A percentile compares a stretch with the other conserved stretches of the same genome.
Conservation (phyloP, 768 basidiomycete species). For the Rossbeevera mucosa region DNA sequence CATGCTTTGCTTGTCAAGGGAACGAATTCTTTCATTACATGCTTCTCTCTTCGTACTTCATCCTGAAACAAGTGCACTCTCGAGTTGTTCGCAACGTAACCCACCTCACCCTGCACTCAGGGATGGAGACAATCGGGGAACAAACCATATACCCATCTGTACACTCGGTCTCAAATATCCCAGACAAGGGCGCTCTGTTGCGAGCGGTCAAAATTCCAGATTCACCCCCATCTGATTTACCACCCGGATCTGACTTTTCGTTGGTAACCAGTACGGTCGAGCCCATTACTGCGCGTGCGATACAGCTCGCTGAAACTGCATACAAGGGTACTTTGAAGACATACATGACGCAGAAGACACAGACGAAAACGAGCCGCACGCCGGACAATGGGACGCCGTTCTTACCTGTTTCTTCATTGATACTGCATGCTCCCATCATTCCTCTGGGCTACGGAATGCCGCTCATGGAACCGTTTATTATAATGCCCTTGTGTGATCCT, state of each 20-base stretch:
- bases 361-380: constrained; percentile 57
- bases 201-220: constrained; percentile 75
- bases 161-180: constrained; percentile 87
- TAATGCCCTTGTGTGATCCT: constrained; percentile 85
- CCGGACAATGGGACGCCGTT: constrained; percentile 82
- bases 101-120: constrained; percentile 12
- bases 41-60: constrained; percentile 84
- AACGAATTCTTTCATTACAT: constrained; percentile 97
- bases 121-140: constrained; percentile 62
- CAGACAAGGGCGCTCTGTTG: constrained; percentile 55
- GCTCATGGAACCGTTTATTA: background rate
- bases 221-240: constrained; percentile 70
- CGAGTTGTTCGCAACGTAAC: background rate
- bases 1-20: constrained; percentile 87
- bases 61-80: constrained; percentile 72
- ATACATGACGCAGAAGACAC: constrained; percentile 64
- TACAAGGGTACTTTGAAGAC: constrained; percentile 84
- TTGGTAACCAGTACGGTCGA: constrained; percentile 70
- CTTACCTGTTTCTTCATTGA: constrained; percentile 98
- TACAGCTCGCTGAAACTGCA: background rate
- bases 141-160: constrained; percentile 85
- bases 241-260: constrained; percentile 63
- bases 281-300: background rate
- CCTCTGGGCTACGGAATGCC: background rate
- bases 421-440: constrained; percentile 49